Evolutionary conservation across 805 yeast genomes (phyloP), one percentile per base, ranked within the genome.

Genomic region (Metschnikowia santaceciliae): DNA sequence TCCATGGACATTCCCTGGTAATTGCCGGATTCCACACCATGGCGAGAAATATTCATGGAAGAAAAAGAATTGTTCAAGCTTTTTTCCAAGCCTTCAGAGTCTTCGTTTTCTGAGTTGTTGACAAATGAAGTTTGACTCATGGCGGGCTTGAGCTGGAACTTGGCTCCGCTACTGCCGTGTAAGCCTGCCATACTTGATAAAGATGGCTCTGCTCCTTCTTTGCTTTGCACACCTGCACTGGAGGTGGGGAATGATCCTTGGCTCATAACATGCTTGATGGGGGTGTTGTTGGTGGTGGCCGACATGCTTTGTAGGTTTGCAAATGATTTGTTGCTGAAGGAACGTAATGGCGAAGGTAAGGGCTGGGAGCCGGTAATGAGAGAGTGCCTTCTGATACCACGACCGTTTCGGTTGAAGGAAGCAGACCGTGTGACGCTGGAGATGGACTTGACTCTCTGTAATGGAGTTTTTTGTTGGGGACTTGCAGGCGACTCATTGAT

Each of bases 281-380:
- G 77, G 0, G 79, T 73, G 55, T 72, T 71, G 46, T 70, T 65
- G 14, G 74, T 69, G n/a, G 76, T 66, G 36, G 56, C 61, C 8
- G 77, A 67, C 26, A 49, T 69, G 59, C 19, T 68, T 47, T 64
- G 68, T n/a, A 65, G 67, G 50, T 63, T 71, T 26, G 70, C 65
- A 54, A 70, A 71, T 19, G 75, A 65, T 54, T 70, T 72, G 33
- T 44, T 44, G 56, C 70, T 72, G 54, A 72, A 73, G 1, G 92
- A 79, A 48, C 91, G 74, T 45, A 90, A 72, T 1, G 97, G 96
- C 0, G 96, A 86, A 3, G 97, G 96, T 51, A 90, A 72, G 2
- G 97, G 97, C 66, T 90, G 96, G 0, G 96, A 89, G 0, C 96
- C 96, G 0, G 95, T 88, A 45, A 90, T 85, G 22, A 90, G 69